Evolutionary conservation across 2,329 filamentous ascomycete species (phyloP), one percentile per base, ranked within the genome.

Genomic region (Monilinia polystroma): DNA sequence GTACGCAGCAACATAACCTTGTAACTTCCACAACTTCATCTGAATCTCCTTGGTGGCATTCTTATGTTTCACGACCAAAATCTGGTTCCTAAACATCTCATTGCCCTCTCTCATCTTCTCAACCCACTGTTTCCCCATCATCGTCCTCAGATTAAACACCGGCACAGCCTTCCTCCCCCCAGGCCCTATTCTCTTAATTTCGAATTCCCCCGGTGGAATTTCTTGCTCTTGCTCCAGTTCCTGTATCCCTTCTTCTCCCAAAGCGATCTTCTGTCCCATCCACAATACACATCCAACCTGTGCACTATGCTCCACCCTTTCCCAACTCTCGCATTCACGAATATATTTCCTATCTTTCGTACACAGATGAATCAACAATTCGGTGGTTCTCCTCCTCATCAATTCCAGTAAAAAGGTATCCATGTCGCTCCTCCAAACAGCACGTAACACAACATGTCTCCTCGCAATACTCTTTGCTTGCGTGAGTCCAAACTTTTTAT

Each of bases 401-500:
- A 83, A 76, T 7, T 79, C 75, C 4, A 88, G 76, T 0, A 90
- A 72, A 35, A 84, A 78, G 0, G 78, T 75, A 45, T 82, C 79
- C 85, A 89, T 90, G 70, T 87, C 85, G 6, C 77, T 52, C 41
- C 85, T 81, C 81, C 81, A 86, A 32, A 66, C 41, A 18, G 72
- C 63, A 12, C 49, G 75, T 11, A 62, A 55, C 29, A 43, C 62
- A 14, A 45, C 47, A 38, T 16, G 63, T 41, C 55, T 51, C 52
- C n/a, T 47, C 32, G 20, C 51, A 23, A 60, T 18, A 51, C 29
- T 43, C 11, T 59, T 43, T 14, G 32, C 57, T 47, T 41, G 35
- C n/a, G 8, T 14, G n/a, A 51, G 20, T 8, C 32, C 53, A 16
- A 67, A 58, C 8, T 35, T 55, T 14, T 45, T 49, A 35, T 57